These are phyloP conservation scores for Botrytis squamosa DNA, from an alignment of 2,329 filamentous ascomycete species.

Conservation along the genomic window DNA sequence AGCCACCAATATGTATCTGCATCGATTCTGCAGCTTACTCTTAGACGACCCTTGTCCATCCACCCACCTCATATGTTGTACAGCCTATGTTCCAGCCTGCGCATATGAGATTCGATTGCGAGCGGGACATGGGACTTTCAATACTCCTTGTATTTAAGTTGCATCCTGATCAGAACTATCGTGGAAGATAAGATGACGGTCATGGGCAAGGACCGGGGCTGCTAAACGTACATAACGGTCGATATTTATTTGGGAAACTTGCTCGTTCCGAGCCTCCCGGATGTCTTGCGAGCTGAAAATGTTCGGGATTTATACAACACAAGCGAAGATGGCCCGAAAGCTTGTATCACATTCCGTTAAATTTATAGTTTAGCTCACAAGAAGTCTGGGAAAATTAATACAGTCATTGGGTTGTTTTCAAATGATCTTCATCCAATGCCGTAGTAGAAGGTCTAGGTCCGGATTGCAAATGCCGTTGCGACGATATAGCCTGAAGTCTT, in stretches of 20 bases:
- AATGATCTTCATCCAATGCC: background rate
- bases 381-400: background rate
- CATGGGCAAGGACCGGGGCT: background rate
- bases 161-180: background rate
- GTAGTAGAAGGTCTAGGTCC: background rate
- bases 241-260: background rate
- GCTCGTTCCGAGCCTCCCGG: background rate
- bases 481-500: background rate
- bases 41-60: background rate
- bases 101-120: background rate
- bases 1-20: background rate
- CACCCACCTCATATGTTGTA: background rate
- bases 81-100: background rate
- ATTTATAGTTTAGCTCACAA: background rate
- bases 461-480: background rate
- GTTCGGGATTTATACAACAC: too few relatives aligned
- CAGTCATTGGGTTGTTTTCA: background rate
- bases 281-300: background rate
- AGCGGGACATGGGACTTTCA: background rate
- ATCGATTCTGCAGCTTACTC: slow-evolving; percentile 3
- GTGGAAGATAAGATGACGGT: background rate
- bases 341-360: background rate
- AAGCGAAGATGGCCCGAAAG: background rate
- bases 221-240: background rate
- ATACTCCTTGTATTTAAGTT: background rate